phyloP scores from a whole-genome alignment of 2,329 filamentous ascomycete species.

The Dothidotthia symphoricarpi region DNA sequence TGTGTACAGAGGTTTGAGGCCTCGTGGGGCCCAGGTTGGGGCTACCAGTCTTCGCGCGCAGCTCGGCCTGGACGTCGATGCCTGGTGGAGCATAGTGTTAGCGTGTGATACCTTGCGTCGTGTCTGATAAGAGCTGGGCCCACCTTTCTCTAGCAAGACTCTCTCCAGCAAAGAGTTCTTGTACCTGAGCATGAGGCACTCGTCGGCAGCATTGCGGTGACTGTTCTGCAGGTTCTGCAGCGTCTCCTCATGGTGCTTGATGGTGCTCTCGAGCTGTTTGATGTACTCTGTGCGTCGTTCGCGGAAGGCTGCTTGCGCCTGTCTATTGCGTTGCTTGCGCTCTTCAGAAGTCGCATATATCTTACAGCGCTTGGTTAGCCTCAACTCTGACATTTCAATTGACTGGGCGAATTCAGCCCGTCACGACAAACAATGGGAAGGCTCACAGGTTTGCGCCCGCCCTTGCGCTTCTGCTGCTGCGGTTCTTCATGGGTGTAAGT shows the following conservation, averaged over 20 bases:
- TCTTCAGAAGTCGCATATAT: slow-evolving; percentile 99
- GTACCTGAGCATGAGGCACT: slow-evolving; percentile 96
- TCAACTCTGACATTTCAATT: slow-evolving; percentile 35
- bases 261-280: slow-evolving; percentile 96
- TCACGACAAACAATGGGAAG: slow-evolving; percentile 26
- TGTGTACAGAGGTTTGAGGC: slow-evolving; percentile 55
- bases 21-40: slow-evolving; percentile 70
- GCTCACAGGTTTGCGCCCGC: slow-evolving; percentile 92
- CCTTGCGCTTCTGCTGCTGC: slow-evolving; percentile 82
- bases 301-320: slow-evolving; percentile 95
- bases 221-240: slow-evolving; percentile 90
- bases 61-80: slow-evolving; percentile 95
- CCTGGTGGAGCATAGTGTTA: slow-evolving; percentile 52
- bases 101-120: slow-evolving; percentile 9
- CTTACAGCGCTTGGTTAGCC: slow-evolving; percentile 55
- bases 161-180: slow-evolving; percentile 96
- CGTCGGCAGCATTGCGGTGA: slow-evolving; percentile 90
- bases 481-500: slow-evolving; percentile 47
- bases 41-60: slow-evolving; percentile 87
- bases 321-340: slow-evolving; percentile 93
- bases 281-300: slow-evolving; percentile 98
- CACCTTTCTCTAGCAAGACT: slow-evolving; percentile 94
- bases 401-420: slow-evolving; percentile 21
- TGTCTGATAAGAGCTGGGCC: slow-evolving; percentile 5
- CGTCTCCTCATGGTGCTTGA: slow-evolving; percentile 94